phyloP scores from a whole-genome alignment of 2,329 filamentous ascomycete species.

The Fonsecaea pugnacius region DNA sequence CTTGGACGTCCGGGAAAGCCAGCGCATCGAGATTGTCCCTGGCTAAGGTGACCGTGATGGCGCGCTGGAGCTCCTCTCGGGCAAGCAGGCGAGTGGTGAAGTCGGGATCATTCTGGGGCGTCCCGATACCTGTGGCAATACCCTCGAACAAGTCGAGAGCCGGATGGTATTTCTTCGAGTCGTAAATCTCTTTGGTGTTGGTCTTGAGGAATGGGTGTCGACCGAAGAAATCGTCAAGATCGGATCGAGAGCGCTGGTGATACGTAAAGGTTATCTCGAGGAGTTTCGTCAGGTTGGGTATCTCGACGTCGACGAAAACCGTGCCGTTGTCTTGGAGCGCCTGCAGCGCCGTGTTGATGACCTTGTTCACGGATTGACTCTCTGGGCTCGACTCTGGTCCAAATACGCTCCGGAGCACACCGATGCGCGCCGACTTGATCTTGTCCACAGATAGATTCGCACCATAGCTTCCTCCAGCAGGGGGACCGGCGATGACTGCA shows the following conservation, averaged over 20 bases:
- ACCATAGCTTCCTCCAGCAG: slow-evolving; percentile 18
- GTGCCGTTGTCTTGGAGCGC: slow-evolving; percentile 18
- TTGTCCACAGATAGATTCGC: slow-evolving; percentile 16
- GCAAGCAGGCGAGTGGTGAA: slow-evolving; percentile 18
- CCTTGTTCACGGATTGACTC: slow-evolving; percentile 18
- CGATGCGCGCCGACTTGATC: slow-evolving; percentile 22
- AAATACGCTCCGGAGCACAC: slow-evolving; percentile 18
- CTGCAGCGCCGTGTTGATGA: slow-evolving; percentile 18
- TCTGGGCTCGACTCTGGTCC: slow-evolving; percentile 18
- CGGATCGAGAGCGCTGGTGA: slow-evolving; percentile 24
- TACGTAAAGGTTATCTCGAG: slow-evolving; percentile 20
- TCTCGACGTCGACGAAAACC: slow-evolving; percentile 19
- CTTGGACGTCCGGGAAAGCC: slow-evolving; percentile 25
- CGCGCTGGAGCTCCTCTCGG: slow-evolving; percentile 19
- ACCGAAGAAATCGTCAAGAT: slow-evolving; percentile 25
- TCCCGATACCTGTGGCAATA: slow-evolving; percentile 19
- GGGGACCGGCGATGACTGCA: slow-evolving; percentile 18
- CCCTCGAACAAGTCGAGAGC: slow-evolving; percentile 24
- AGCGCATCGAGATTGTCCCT: slow-evolving; percentile 20
- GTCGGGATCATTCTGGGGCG: slow-evolving; percentile 14
- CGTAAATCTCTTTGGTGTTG: slow-evolving; percentile 19
- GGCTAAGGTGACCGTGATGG: slow-evolving; percentile 14
- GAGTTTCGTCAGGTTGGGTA: slow-evolving; percentile 18
- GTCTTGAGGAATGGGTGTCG: slow-evolving; percentile 20
- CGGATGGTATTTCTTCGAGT: slow-evolving; percentile 21